Percentiles rank a stretch among this genome's conserved stretches.
Conservation (phyloP, 129 eudicot genomes). For the carrot (Daucus carota) region DH1_v3.0 NC_030387.2:646001-646500, state of each 20-base stretch:
- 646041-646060: neutral
- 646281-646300: neutral
- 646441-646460: slow-evolving; percentile 75
- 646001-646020: neutral
- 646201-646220: neutral
- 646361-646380: neutral
- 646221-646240: neutral
- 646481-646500: slow-evolving; percentile 9
- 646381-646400: neutral
- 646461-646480: slow-evolving; percentile 74
- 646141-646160: neutral
- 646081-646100: neutral
- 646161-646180: neutral
- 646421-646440: slow-evolving; percentile 78
- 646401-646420: slow-evolving; percentile 54
- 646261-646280: neutral
- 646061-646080: neutral
- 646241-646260: neutral
- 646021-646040: neutral
- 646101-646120: neutral
- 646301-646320: neutral
- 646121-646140: neutral
- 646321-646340: neutral
- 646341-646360: neutral
- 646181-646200: neutral